Percentiles rank a stretch among this genome's conserved stretches.
phyloP scores from a whole-genome alignment of 2,329 filamentous ascomycete genomes.

The Calonectria montana region DNA sequence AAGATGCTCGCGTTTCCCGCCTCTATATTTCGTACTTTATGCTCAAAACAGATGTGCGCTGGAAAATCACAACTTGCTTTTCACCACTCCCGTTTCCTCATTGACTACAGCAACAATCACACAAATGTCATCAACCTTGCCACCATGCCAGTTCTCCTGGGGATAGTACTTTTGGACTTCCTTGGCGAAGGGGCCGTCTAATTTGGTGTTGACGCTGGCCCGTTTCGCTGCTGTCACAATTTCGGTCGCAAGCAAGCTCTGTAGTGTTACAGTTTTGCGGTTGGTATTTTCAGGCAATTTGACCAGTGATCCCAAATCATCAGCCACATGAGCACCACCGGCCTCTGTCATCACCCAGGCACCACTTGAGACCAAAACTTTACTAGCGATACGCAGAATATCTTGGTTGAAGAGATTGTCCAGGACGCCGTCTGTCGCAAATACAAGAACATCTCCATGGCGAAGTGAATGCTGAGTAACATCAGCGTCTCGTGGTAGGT shows the following conservation, averaged over 20 bases:
- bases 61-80: slow-evolving; percentile 50
- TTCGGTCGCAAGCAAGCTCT: slow-evolving; percentile 81
- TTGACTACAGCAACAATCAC: slow-evolving; percentile 84
- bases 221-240: slow-evolving; percentile 86
- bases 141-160: slow-evolving; percentile 86
- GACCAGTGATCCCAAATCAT: slow-evolving; percentile 64
- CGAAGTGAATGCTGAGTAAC: slow-evolving; percentile 80
- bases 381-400: slow-evolving; percentile 82
- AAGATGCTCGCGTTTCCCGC: slow-evolving; percentile 41
- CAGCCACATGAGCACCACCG: slow-evolving; percentile 71
- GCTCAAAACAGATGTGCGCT: slow-evolving; percentile 32
- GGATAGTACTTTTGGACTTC: slow-evolving; percentile 92
- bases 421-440: slow-evolving; percentile 95
- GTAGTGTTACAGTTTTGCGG: slow-evolving; percentile 65
- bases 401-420: slow-evolving; percentile 96
- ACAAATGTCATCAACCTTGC: slow-evolving; percentile 96
- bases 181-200: slow-evolving; percentile 94
- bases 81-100: slow-evolving; percentile 59
- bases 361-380: slow-evolving; percentile 77
- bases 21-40: slow-evolving; percentile 43
- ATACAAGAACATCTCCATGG: slow-evolving; percentile 92
- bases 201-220: slow-evolving; percentile 82
- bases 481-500: slow-evolving; percentile 86
- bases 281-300: slow-evolving; percentile 42
- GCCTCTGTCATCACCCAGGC: slow-evolving; percentile 77